Percentiles rank a stretch among this genome's conserved stretches.
phyloP scores from a whole-genome alignment of 148 eudicot species.

The Salicornia ramosissima region DNA sequence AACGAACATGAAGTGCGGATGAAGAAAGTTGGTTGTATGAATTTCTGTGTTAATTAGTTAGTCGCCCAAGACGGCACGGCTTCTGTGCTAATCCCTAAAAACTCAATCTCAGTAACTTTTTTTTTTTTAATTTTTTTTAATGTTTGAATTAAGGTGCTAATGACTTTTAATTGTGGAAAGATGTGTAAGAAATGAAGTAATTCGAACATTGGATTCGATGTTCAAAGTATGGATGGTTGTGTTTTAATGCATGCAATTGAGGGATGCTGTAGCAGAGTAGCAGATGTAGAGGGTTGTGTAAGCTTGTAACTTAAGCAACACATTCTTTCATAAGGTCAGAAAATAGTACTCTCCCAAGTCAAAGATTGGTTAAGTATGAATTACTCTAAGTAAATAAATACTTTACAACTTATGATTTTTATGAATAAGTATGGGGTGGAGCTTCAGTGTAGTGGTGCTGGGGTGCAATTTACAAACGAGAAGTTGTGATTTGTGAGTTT shows the following conservation, averaged over 20 bases:
- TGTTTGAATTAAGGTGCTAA: not conserved
- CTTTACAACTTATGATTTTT: no score
- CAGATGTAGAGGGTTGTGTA: slow-evolving; percentile 22
- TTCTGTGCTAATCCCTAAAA: slow-evolving; percentile 36
- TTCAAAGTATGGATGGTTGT: slow-evolving; percentile 28
- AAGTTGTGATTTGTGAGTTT: no score
- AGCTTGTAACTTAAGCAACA: slow-evolving; percentile 31
- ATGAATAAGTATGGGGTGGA: no score
- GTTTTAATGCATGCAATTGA: slow-evolving; percentile 14
- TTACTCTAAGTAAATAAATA: no score
- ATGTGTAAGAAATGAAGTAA: slow-evolving; percentile 11
- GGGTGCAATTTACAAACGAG: no score
- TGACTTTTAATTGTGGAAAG: not conserved
- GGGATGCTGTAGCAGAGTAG: slow-evolving; percentile 15
- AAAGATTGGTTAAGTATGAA: not conserved
- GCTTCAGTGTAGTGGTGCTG: no score
- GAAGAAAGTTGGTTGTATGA: slow-evolving; percentile 32
- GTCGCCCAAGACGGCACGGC: slow-evolving; percentile 42
- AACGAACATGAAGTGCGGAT: slow-evolving; percentile 38
- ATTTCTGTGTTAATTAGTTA: slow-evolving; percentile 17
- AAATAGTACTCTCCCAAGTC: slow-evolving; percentile 2
- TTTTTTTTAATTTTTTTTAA: not conserved
- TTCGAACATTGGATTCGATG: slow-evolving; percentile 16
- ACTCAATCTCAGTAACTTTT: not conserved
- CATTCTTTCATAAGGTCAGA: slow-evolving; percentile 22